A percentile compares a stretch with the other conserved stretches of the same genome.
These are phyloP conservation scores for Boletus pseudo-olivaceus DNA, from an alignment of 768 basidiomycete genomes.

Conservation along the genomic window DNA sequence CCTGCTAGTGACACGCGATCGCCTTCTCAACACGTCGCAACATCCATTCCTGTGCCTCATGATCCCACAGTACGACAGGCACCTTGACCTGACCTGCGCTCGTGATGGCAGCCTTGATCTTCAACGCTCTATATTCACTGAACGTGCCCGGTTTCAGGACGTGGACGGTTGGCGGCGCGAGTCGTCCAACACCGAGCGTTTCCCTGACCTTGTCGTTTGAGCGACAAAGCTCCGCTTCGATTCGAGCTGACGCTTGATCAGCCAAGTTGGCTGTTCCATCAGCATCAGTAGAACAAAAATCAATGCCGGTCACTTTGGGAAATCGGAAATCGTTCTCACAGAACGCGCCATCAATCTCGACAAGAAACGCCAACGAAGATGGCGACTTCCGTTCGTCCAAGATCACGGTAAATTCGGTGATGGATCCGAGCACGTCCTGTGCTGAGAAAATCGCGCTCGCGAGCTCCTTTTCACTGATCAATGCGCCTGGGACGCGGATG, in stretches of 20 bases:
- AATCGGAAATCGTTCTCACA: background rate
- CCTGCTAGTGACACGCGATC: background rate
- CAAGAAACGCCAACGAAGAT: conserved; percentile 2
- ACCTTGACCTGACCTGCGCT: conserved; percentile 19
- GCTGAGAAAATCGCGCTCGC: conserved; percentile 10
- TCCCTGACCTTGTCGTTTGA: conserved; percentile 2
- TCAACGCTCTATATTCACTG: conserved; percentile 11
- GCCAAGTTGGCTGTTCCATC: background rate
- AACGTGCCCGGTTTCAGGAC: conserved; percentile 18
- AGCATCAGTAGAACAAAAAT: background rate
- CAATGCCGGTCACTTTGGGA: background rate
- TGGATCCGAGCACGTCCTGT: conserved; percentile 7
- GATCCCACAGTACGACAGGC: conserved; percentile 17
- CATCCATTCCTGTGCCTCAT: conserved; percentile 14
- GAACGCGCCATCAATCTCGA: conserved; percentile 13
- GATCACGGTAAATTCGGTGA: conserved; percentile 17
- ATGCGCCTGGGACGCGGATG: background rate
- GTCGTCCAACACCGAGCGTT: background rate
- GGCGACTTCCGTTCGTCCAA: conserved; percentile 11
- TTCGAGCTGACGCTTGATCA: background rate
- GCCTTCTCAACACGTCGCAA: conserved; percentile 4
- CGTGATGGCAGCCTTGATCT: conserved; percentile 2
- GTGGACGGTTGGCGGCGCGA: conserved; percentile 13
- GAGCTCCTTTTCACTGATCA: conserved; percentile 14
- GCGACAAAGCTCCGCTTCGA: conserved; percentile 4